A percentile compares a stretch with the other conserved stretches of the same genome.
These are phyloP conservation scores for Cordyceps javanica DNA, from an alignment of 2,329 filamentous ascomycete genomes.

Conservation along the genomic window DNA sequence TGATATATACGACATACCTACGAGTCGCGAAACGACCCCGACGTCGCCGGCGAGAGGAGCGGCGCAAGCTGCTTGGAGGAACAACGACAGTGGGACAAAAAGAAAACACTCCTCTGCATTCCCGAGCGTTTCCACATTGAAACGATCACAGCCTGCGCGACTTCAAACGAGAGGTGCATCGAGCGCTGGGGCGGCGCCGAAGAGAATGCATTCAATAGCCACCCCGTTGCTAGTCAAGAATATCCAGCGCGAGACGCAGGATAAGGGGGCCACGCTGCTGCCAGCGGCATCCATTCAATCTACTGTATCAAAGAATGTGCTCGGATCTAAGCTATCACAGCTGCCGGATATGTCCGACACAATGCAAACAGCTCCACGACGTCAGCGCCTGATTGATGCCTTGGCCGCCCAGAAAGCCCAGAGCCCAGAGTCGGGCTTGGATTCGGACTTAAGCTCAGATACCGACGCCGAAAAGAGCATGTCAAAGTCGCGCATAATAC, in stretches of 20 bases:
- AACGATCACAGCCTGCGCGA: neutral
- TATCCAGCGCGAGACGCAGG: neutral
- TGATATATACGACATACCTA: constrained; percentile 11
- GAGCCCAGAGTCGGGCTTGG: constrained; percentile 22
- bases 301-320: too few relatives aligned
- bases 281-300: neutral
- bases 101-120: constrained; percentile 9
- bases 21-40: constrained; percentile 4
- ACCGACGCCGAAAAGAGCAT: neutral
- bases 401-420: constrained; percentile 34
- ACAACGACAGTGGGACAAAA: neutral
- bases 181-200: neutral
- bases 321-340: neutral
- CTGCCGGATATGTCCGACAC: neutral
- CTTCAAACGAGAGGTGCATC: neutral
- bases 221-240: neutral
- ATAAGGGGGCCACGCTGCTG: neutral
- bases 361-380: neutral
- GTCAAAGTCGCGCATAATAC: neutral
- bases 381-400: constrained; percentile 35
- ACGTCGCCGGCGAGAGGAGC: neutral
- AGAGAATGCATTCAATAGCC: neutral
- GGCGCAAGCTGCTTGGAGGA: neutral
- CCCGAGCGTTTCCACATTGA: neutral
- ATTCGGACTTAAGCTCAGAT: constrained; percentile 17